Evolutionary conservation across 1,284 basidiomycete species (phyloP).

Genomic region (Trametes pubescens): DNA sequence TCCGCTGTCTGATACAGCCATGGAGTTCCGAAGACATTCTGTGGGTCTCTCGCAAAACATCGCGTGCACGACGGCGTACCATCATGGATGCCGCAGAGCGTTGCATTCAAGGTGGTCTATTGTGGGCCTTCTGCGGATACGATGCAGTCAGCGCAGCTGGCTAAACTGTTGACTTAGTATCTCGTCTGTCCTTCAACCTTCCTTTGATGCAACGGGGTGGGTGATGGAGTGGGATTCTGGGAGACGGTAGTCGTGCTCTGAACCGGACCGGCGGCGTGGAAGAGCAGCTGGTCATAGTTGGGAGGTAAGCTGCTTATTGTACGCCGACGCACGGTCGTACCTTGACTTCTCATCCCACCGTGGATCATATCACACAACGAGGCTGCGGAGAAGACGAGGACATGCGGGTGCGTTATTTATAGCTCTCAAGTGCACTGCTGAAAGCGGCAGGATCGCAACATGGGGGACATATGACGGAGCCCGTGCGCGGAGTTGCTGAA

Average conservation of each 20-base stretch:
- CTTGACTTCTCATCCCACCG: slow-evolving; percentile 6
- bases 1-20: background rate
- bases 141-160: slow-evolving; percentile 3
- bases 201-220: background rate
- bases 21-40: background rate
- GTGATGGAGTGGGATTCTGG: background rate
- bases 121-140: background rate
- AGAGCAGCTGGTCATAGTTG: slow-evolving; percentile 10
- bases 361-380: slow-evolving; percentile 13
- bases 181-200: slow-evolving; percentile 1
- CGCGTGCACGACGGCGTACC: background rate
- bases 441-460: slow-evolving; percentile 2
- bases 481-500: slow-evolving; percentile 13
- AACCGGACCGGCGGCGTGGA: background rate
- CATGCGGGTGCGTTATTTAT: slow-evolving; percentile 8
- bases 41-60: background rate
- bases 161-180: background rate
- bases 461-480: slow-evolving; percentile 15
- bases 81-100: background rate
- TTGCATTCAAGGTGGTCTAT: no score
- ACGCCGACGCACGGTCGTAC: background rate
- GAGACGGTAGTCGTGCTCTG: background rate
- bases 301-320: slow-evolving; percentile 13
- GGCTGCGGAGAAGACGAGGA: background rate
- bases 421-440: slow-evolving; percentile 8